Evolutionary conservation across 2,329 filamentous ascomycete species (phyloP).

Genomic region (Fusarium falciforme): DNA sequence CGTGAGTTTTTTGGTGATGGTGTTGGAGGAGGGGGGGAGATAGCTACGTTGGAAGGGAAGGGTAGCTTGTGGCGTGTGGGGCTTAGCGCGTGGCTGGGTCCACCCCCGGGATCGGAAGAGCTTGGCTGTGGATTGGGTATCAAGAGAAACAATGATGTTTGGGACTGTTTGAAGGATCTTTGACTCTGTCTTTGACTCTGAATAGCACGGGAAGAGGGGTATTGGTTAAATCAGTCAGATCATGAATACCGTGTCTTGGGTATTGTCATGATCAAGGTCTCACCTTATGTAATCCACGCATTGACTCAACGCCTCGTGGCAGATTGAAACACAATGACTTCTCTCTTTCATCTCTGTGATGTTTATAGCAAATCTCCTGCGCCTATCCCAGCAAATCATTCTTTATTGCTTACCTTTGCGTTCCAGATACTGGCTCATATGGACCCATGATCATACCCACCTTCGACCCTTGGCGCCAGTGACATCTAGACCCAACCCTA

Average conservation of each 20-base stretch:
- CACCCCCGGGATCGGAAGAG: not conserved
- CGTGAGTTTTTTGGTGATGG: not conserved
- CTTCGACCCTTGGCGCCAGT: not conserved
- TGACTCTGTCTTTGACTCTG: not conserved
- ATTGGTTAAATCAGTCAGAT: not conserved
- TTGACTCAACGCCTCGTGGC: not conserved
- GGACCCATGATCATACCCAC: not conserved
- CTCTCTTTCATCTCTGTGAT: not conserved
- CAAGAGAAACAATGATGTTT: not conserved
- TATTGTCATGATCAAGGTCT: not conserved
- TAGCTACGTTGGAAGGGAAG: not conserved
- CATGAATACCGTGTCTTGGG: not conserved
- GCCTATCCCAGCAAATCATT: not conserved
- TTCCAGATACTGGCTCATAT: not conserved
- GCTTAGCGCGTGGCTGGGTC: not conserved
- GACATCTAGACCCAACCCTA: not conserved
- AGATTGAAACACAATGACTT: not conserved
- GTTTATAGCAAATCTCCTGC: not conserved
- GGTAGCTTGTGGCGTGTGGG: not conserved
- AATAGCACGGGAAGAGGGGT: not conserved
- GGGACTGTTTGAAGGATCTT: not conserved
- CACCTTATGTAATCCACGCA: not conserved
- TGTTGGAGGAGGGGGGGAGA: not conserved
- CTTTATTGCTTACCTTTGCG: not conserved
- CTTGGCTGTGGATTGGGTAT: not conserved